Percentiles rank a stretch among this genome's conserved stretches.
Conservation (phyloP, 495 filamentous ascomycete genomes). For the Aspergillus taichungensis region DNA sequence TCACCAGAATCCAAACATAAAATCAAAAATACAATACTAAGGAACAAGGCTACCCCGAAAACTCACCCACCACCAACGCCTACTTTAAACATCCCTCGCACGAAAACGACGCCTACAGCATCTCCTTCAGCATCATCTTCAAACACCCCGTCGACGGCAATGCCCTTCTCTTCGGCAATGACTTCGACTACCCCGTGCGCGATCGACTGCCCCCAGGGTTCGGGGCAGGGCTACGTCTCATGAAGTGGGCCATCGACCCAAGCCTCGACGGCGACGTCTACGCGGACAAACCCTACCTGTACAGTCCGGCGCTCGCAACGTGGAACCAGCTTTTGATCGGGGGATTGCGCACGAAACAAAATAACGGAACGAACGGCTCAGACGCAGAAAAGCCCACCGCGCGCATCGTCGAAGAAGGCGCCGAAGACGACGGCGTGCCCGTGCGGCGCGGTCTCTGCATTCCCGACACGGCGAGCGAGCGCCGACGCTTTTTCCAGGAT, state of each 20-base stretch:
- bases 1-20: constrained; percentile 1
- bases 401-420: constrained; percentile 57
- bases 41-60: constrained; percentile 47
- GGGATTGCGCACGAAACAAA: not conserved
- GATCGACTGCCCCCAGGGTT: constrained; percentile 83
- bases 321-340: constrained; percentile 68
- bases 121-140: constrained; percentile 66
- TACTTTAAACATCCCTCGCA: constrained; percentile 71
- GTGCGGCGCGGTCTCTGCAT: constrained; percentile 38
- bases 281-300: constrained; percentile 76
- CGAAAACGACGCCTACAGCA: constrained; percentile 68
- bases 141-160: constrained; percentile 56
- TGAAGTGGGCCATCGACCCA: constrained; percentile 81
- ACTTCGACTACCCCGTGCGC: constrained; percentile 81
- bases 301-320: constrained; percentile 63
- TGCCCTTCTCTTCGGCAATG: constrained; percentile 83
- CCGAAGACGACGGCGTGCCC: constrained; percentile 47
- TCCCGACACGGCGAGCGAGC: constrained; percentile 42
- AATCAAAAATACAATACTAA: constrained; percentile 13
- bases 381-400: too few species aligned
- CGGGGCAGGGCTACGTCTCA: constrained; percentile 66
- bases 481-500: constrained; percentile 58
- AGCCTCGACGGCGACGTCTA: constrained; percentile 81
- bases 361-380: too few species aligned
- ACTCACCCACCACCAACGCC: constrained; percentile 48